These are phyloP conservation scores for barley (Hordeum vulgare) DNA, from an alignment of 176 grass and related monocot genomes.

Conservation along the genomic window DNA sequence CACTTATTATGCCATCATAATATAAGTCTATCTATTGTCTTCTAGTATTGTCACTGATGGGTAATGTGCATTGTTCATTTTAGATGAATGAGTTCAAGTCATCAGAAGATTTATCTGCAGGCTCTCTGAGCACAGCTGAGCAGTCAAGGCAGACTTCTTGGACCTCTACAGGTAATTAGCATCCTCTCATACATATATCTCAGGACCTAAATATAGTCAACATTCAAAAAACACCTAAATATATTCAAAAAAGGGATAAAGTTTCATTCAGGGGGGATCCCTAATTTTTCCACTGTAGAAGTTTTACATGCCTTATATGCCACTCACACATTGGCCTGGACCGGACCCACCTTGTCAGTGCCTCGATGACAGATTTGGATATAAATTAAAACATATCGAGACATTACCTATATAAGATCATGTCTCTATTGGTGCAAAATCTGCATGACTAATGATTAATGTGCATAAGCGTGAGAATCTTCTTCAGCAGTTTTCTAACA, in stretches of 20 bases:
- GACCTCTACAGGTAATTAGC: conserved; percentile 40
- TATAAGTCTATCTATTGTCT: not conserved
- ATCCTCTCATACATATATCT: not conserved
- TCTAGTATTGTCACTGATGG: not conserved
- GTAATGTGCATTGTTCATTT: not conserved
- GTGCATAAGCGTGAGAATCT: conserved; percentile 11
- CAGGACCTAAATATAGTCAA: not conserved
- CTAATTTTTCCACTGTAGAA: not conserved
- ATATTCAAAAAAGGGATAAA: not conserved
- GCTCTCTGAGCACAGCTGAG: conserved; percentile 42
- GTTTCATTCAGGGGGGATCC: too few relatives aligned
- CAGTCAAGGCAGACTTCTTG: conserved; percentile 61
- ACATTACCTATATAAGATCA: not conserved
- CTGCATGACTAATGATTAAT: conserved; percentile 4
- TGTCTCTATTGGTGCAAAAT: not conserved
- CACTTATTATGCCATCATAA: not conserved
- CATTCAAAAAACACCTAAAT: not conserved
- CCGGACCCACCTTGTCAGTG: not conserved
- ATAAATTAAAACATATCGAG: not conserved
- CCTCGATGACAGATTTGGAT: not conserved
- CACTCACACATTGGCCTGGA: not conserved
- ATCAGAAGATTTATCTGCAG: conserved; percentile 49
- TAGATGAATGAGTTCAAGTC: conserved; percentile 81
- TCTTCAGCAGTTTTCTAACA: not conserved
- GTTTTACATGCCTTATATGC: not conserved